Evolutionary conservation across 2,329 filamentous ascomycete genomes (phyloP), one percentile per base, ranked within the genome.

Genomic region (Fusarium piperis): DNA sequence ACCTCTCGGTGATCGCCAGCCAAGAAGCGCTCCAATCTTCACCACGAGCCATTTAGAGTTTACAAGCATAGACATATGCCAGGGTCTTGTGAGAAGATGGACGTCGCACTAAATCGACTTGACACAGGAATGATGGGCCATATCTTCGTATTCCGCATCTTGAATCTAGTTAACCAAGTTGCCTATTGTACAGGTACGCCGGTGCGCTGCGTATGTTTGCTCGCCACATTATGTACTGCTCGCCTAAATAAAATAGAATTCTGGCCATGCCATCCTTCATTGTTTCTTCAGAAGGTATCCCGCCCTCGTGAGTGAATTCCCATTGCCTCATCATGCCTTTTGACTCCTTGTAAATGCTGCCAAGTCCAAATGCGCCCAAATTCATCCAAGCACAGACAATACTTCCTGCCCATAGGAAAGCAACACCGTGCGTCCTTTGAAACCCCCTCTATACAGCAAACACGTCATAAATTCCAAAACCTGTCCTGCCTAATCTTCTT

Each of bases 291-390:
- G 62, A 58, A 66, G 66, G 46, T n/a, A 64, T 72, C 66, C 70
- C 16, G 70, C 44, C 69, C 70, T 61, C 46, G 13, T 67, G 26
- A 65, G 15, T 69, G 35, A 67, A 64, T 67, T 56, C 26, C 44
- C 64, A 38, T 58, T 72, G 64, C 35, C 51, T 41, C 56, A 35
- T 62, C 59, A 53, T 64, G 28, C 48, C 46, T 26, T 55, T 73
- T 51, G 16, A 46, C 70, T 56, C 70, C 70, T 6, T 67, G 59
- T 73, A 72, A 72, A 72, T 72, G 70, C 70, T 72, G 39, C 57
- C 67, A 70, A 41, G 59, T 20, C 51, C 70, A 59, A 18, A 65
- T 65, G 57, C 67, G 63, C 65, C 63, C 57, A 59, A 41, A 61
- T 18, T 67, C 57, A 48, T 51, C n/a, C 41, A 28, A 38, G 26